Evolutionary conservation across 441 rosid genomes (phyloP).

Genomic region (Francoa sonchifolia): DNA sequence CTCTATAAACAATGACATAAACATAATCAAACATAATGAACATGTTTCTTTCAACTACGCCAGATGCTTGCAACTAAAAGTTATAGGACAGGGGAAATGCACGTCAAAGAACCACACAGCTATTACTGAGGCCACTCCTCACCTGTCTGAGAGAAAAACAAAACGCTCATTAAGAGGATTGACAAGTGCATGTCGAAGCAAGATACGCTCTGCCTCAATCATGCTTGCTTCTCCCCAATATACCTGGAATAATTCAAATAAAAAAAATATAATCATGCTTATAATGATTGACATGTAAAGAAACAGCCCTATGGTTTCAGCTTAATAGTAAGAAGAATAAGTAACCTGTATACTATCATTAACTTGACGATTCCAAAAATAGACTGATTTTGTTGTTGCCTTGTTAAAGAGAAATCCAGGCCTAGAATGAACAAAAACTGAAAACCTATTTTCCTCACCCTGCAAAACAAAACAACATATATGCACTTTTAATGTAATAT

Average conservation of each 20-base stretch:
- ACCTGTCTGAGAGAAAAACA: conserved; percentile 96
- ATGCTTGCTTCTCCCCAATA: conserved; percentile 95
- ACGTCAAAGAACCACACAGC: too few species aligned
- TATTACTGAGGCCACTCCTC: conserved; percentile 14
- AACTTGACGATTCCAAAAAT: conserved; percentile 70
- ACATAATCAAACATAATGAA: conserved; percentile 4
- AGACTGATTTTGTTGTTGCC: conserved; percentile 66
- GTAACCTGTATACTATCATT: conserved; percentile 79
- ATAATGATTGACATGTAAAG: neutral
- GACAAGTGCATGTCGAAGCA: conserved; percentile 76
- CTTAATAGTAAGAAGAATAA: conserved; percentile 8
- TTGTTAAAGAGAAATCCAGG: conserved; percentile 78
- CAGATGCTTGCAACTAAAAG: too few species aligned
- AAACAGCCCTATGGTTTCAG: neutral
- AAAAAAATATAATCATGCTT: neutral
- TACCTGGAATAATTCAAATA: conserved; percentile 37
- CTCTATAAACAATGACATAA: conserved; percentile 4
- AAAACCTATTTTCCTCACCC: conserved; percentile 68
- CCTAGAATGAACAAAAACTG: conserved; percentile 84
- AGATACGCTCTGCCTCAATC: conserved; percentile 88
- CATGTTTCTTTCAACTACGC: neutral
- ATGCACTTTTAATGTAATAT: neutral
- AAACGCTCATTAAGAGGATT: conserved; percentile 70
- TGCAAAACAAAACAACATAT: conserved; percentile 20
- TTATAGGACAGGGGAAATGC: too few species aligned